These are phyloP conservation scores for Solanum hybrid DNA, from an alignment of 305 asterid genomes.

Conservation along the genomic window DNA sequence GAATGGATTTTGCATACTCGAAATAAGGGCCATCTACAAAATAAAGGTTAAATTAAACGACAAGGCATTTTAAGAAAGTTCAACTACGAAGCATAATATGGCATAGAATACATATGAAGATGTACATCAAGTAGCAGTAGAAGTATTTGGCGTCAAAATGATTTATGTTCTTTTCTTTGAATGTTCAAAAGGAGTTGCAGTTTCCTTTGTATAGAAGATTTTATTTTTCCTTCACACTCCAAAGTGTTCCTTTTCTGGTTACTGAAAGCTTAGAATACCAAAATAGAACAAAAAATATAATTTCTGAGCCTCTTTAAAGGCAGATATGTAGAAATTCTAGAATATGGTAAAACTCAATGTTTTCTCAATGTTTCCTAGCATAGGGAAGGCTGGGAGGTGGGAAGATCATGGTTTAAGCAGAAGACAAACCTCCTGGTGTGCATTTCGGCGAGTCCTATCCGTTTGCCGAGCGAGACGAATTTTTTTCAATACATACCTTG, in stretches of 20 bases:
- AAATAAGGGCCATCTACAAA: slow-evolving; percentile 83
- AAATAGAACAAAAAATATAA: not conserved
- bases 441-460: slow-evolving; percentile 84
- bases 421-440: slow-evolving; percentile 85
- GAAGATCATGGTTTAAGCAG: not conserved
- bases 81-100: not conserved
- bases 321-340: not conserved
- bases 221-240: not conserved
- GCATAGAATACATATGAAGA: not conserved
- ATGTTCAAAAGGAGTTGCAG: not conserved
- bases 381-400: not conserved
- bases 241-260: not conserved
- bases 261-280: not conserved
- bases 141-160: slow-evolving; percentile 1
- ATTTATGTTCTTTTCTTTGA: not conserved
- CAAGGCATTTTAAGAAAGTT: not conserved
- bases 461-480: slow-evolving; percentile 97
- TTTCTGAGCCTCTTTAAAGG: not conserved
- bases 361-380: not conserved
- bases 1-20: slow-evolving; percentile 72
- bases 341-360: not conserved
- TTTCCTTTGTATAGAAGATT: not conserved
- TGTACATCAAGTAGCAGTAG: not conserved
- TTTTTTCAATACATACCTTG: slow-evolving; percentile 86
- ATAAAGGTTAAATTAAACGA: not conserved